phyloP scores from a whole-genome alignment of 345 rosid genomes.

The Citrus maxima region DNA sequence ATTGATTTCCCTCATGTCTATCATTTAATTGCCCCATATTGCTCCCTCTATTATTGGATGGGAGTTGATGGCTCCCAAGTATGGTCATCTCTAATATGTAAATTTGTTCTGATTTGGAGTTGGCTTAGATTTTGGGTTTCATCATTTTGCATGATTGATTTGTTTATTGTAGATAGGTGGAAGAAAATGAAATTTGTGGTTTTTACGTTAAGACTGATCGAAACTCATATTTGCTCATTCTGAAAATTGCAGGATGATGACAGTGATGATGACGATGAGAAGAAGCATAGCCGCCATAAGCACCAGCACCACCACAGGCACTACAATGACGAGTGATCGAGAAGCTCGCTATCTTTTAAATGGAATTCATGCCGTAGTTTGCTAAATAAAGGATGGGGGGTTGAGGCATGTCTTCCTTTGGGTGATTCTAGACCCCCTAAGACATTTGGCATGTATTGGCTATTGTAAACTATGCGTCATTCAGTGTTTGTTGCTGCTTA shows the following conservation, averaged over 20 bases:
- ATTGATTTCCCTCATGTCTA: neutral
- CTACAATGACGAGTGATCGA: constrained; percentile 57
- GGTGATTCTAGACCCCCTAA: neutral
- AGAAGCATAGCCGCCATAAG: constrained; percentile 34
- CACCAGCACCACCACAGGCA: constrained; percentile 52
- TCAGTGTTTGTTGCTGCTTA: neutral
- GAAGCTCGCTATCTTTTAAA: neutral
- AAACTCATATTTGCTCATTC: neutral
- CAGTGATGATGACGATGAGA: constrained; percentile 49
- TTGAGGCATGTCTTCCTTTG: constrained; percentile 14
- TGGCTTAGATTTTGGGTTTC: neutral
- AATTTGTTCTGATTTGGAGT: neutral
- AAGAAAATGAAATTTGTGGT: neutral
- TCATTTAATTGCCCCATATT: neutral
- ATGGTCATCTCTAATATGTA: neutral
- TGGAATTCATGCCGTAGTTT: constrained; percentile 31
- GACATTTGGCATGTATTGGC: neutral
- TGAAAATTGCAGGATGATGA: constrained; percentile 56
- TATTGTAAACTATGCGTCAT: neutral
- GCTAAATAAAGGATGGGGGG: constrained; percentile 40
- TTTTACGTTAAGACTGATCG: neutral
- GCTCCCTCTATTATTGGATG: neutral
- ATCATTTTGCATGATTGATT: neutral
- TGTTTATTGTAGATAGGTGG: neutral
- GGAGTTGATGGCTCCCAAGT: neutral